These are phyloP conservation scores for Serendipita sp. DNA, from an alignment of 768 basidiomycete species.

Conservation along the genomic window DNA sequence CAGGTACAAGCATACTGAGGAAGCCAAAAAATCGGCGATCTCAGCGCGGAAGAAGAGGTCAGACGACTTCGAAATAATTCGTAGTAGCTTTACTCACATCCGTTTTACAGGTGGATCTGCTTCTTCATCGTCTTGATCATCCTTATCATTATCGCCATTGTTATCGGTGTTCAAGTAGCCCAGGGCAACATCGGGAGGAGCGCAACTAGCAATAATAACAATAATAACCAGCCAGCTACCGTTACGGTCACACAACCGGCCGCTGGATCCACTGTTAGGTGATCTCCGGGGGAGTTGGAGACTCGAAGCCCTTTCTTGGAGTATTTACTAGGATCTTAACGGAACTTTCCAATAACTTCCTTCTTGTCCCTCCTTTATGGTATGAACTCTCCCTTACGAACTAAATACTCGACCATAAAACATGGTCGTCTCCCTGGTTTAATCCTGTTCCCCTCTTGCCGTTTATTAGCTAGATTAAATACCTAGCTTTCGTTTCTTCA, in stretches of 20 bases:
- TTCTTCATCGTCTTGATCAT: conserved; percentile 55
- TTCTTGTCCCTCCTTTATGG: too few species aligned
- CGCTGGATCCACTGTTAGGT: not conserved
- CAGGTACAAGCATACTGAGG: conserved; percentile 24
- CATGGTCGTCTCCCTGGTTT: too few species aligned
- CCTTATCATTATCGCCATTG: conserved; percentile 48
- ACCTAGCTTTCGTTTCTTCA: not conserved
- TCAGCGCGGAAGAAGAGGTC: conserved; percentile 29
- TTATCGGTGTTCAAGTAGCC: conserved; percentile 24
- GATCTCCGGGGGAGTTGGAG: too few species aligned
- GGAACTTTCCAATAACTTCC: too few species aligned
- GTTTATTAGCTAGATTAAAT: too few species aligned
- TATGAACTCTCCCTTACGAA: too few species aligned
- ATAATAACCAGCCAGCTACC: not conserved
- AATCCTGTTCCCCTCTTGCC: too few species aligned
- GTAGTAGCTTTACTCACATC: not conserved
- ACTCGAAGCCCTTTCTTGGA: too few species aligned
- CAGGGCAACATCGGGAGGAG: not conserved
- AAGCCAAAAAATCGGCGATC: conserved; percentile 25
- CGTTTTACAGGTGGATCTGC: conserved; percentile 56
- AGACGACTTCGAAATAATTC: conserved; percentile 18
- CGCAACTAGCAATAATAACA: not conserved
- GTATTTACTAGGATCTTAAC: too few species aligned
- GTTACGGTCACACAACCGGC: not conserved
- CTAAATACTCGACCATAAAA: too few species aligned